These are phyloP conservation scores for Stentor roeselii DNA, from an alignment of 73 alveolate species.

Conservation along the genomic window DNA sequence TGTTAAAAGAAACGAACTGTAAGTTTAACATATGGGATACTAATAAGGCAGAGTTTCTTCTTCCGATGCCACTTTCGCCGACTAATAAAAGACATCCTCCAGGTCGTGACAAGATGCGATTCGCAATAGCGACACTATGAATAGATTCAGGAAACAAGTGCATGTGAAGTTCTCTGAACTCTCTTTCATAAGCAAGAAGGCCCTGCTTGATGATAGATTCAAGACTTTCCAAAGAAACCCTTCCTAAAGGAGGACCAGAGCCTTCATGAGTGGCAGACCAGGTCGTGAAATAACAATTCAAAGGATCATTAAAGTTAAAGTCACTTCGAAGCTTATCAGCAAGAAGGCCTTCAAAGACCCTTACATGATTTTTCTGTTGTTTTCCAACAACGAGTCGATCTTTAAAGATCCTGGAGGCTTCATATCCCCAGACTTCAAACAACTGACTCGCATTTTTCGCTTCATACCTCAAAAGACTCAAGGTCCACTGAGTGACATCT, in stretches of 20 bases:
- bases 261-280: constrained; percentile 29
- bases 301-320: constrained; percentile 22
- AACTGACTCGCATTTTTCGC: constrained; percentile 78
- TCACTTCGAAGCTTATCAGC: constrained; percentile 9
- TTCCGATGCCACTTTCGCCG: constrained; percentile 99
- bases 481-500: constrained; percentile 92
- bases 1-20: constrained; percentile 65
- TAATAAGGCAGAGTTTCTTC: constrained; percentile 81
- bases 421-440: constrained; percentile 92
- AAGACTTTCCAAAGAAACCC: constrained; percentile 49
- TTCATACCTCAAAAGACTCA: constrained; percentile 96
- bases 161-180: constrained; percentile 81
- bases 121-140: constrained; percentile 63
- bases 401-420: constrained; percentile 91
- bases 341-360: constrained; percentile 52
- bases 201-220: constrained; percentile 55
- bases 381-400: constrained; percentile 84
- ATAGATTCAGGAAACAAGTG: constrained; percentile 81
- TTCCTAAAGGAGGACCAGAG: constrained; percentile 27
- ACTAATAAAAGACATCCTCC: constrained; percentile 89
- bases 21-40: constrained; percentile 76
- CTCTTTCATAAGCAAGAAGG: constrained; percentile 84
- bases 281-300: background rate
- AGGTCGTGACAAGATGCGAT: constrained; percentile 63
- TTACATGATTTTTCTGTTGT: constrained; percentile 53